Evolutionary conservation across 2,329 filamentous ascomycete genomes (phyloP), one percentile per base, ranked within the genome.

Genomic region (Colletotrichum filicis): DNA sequence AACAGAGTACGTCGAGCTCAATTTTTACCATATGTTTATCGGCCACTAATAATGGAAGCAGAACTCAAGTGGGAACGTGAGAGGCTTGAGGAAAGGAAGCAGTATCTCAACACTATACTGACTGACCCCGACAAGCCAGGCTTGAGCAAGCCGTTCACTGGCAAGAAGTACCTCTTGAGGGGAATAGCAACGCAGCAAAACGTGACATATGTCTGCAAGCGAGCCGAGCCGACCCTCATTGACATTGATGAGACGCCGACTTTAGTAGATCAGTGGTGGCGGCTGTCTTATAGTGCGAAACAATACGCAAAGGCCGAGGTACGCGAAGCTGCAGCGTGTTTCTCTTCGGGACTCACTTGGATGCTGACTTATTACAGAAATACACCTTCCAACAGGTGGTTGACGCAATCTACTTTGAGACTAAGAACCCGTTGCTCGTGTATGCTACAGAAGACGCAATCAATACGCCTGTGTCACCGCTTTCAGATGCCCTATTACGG

Each of bases 251-350:
- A 81, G 37, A 71, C 74, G 4, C 64, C 80, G 3, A 74, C 76
- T 26, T 71, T 78, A 4, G 74, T 74, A 19, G 87, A 89, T 65
- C 88, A 90, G 76, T 91, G 89, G 89, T 91, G 89, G 89, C 85
- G 85, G 74, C 80, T 90, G 58, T 81, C 84, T 46, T 88, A 86
- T 74, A 14, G 76, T 9, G 80, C 19, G 83, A 83, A 12, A 76
- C 81, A 6, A 60, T 85, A 87, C n/a, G 81, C 87, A 32, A 85
- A 82, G 74, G 81, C 86, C 19, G 86, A 89, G 84, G 88, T 89
- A 82, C 63, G 82, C 58, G n/a, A 35, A 53, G 22, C 16, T 26
- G 53, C 22, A 35, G 55, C 14, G 30, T n/a, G 37, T 9, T 19
- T 49, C 42, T n/a, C 7, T n/a, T 19, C 11, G 26, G 26, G 32